Percentiles rank a stretch among this genome's conserved stretches.
These are phyloP conservation scores for Chionographis japonica DNA, from an alignment of 106 monocot genomes.

Conservation along the genomic window DNA sequence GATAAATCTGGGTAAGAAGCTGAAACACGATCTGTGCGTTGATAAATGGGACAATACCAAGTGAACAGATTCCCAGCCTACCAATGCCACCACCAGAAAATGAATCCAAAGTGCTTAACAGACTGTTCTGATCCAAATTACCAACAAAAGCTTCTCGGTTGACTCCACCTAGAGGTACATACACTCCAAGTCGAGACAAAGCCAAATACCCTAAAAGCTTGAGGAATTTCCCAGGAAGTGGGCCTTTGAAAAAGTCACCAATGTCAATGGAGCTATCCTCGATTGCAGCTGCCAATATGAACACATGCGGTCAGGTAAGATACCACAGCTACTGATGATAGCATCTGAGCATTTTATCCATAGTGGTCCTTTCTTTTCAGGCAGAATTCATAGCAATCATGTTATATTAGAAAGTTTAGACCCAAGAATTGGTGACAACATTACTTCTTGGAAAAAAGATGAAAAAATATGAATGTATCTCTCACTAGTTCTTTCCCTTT, in stretches of 20 bases:
- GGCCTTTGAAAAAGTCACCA: conserved; percentile 95
- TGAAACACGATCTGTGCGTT: conserved; percentile 97
- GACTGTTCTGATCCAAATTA: conserved; percentile 88
- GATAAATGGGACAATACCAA: conserved; percentile 96
- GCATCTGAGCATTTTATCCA: neutral
- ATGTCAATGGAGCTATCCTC: conserved; percentile 97
- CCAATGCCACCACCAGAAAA: conserved; percentile 99
- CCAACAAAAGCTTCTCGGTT: conserved; percentile 87
- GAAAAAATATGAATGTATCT: too few species aligned
- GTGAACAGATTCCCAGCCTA: conserved; percentile 88
- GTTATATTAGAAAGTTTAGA: too few species aligned
- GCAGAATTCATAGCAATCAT: too few species aligned
- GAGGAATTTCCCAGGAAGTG: conserved; percentile 90
- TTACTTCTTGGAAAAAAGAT: too few species aligned
- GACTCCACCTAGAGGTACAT: conserved; percentile 93
- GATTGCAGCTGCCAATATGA: conserved; percentile 71
- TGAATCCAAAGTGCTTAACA: conserved; percentile 92
- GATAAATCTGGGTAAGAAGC: conserved; percentile 88
- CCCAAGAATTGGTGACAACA: too few species aligned
- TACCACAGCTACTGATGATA: neutral
- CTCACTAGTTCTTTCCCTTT: too few species aligned
- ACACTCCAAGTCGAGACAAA: conserved; percentile 86
- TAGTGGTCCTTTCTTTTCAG: neutral
- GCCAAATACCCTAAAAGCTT: conserved; percentile 86
- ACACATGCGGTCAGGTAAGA: neutral